phyloP scores from a whole-genome alignment of 306 rosid species.

The Prosopis cineraria region DNA sequence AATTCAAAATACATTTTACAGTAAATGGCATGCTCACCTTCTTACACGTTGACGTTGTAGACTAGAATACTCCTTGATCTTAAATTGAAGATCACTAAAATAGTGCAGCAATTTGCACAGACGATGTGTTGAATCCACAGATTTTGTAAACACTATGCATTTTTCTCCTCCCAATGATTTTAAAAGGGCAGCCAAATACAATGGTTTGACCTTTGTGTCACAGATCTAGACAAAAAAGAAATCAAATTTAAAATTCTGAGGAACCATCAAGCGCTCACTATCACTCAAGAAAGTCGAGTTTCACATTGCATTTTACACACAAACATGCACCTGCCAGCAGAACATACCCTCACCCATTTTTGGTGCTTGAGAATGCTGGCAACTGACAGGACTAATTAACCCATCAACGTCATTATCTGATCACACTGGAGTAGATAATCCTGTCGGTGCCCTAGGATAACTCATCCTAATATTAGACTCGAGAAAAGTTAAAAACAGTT shows the following conservation, averaged over 20 bases:
- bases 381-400: background rate
- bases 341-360: background rate
- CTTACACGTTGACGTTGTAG: conserved; percentile 83
- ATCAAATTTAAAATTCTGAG: conserved; percentile 20
- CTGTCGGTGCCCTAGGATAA: too few species aligned
- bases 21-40: conserved; percentile 52
- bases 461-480: too few species aligned
- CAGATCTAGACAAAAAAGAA: conserved; percentile 59
- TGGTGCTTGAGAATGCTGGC: background rate
- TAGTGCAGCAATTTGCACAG: conserved; percentile 76
- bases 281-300: background rate
- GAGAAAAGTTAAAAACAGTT: too few species aligned
- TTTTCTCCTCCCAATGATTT: conserved; percentile 77
- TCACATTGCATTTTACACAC: background rate
- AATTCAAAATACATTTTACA: conserved; percentile 4
- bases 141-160: conserved; percentile 86
- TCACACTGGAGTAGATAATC: background rate
- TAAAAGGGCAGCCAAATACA: conserved; percentile 81
- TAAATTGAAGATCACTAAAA: conserved; percentile 62
- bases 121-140: conserved; percentile 90
- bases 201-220: conserved; percentile 75
- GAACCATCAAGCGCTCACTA: background rate
- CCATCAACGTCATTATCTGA: background rate
- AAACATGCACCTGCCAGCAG: too few species aligned
- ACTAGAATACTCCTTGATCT: conserved; percentile 86